A percentile compares a stretch with the other conserved stretches of the same genome.
Conservation (phyloP, 345 rosid species). For the Hibiscus trionum region DNA sequence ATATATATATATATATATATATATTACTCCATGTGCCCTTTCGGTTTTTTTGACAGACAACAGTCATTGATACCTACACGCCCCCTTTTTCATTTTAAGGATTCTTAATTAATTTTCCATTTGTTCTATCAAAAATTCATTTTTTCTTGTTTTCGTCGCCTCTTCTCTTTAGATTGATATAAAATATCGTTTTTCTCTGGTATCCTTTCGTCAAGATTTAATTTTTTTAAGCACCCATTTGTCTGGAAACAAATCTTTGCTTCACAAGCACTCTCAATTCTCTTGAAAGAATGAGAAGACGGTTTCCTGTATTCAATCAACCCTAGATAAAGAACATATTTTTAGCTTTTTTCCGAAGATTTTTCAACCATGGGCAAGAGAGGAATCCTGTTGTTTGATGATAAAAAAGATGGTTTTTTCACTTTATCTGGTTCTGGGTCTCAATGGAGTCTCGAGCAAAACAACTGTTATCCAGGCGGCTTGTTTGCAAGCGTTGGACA, state of each 20-base stretch:
- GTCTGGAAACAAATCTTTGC: constrained; percentile 20
- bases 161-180: constrained; percentile 8
- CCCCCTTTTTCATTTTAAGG: neutral
- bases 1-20: no score
- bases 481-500: neutral
- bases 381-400: neutral
- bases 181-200: neutral
- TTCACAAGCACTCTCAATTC: neutral
- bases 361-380: constrained; percentile 8
- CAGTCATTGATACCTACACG: neutral
- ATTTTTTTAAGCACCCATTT: constrained; percentile 25
- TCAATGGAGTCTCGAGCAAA: neutral
- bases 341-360: neutral
- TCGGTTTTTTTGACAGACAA: neutral
- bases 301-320: neutral
- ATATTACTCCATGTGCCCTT: no score
- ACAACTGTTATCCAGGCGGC: neutral
- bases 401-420: neutral
- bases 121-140: neutral
- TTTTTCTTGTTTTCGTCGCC: constrained; percentile 14
- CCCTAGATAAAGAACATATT: neutral
- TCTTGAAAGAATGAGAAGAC: constrained; percentile 3
- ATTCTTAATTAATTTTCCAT: neutral
- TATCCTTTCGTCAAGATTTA: constrained; percentile 1
- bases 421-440: neutral